Percentiles rank a stretch among this genome's conserved stretches.
These are phyloP conservation scores for Saccharomycopsis oosterbeekiorum DNA, from an alignment of 805 yeast genomes.

Conservation along the genomic window DNA sequence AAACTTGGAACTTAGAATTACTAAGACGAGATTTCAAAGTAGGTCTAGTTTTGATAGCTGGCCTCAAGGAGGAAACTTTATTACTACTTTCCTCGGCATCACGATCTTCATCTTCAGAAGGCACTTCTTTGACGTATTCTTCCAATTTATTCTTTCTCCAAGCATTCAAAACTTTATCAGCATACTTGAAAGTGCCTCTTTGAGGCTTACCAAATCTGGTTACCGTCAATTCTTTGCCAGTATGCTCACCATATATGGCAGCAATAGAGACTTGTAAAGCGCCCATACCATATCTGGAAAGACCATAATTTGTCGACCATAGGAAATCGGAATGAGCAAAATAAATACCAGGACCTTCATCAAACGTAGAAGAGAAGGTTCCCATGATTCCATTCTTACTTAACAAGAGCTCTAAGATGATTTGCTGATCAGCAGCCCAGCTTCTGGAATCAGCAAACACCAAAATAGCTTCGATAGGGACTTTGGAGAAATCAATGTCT, in stretches of 20 bases:
- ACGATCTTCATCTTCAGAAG: slow-evolving; percentile 32
- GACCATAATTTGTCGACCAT: slow-evolving; percentile 82
- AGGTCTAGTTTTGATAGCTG: slow-evolving; percentile 8
- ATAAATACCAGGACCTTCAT: slow-evolving; percentile 73
- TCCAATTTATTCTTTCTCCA: slow-evolving; percentile 78
- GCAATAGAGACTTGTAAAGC: slow-evolving; percentile 84
- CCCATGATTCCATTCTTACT: slow-evolving; percentile 80
- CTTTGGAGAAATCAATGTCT: slow-evolving; percentile 56
- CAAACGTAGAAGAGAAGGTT: slow-evolving; percentile 56
- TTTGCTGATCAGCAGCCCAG: slow-evolving; percentile 91
- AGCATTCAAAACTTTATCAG: slow-evolving; percentile 60
- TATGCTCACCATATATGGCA: slow-evolving; percentile 73
- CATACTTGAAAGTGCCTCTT: slow-evolving; percentile 74
- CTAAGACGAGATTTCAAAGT: slow-evolving; percentile 11
- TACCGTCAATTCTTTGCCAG: slow-evolving; percentile 71
- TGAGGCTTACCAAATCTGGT: slow-evolving; percentile 88
- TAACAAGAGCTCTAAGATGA: slow-evolving; percentile 69
- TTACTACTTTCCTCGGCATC: slow-evolving; percentile 20
- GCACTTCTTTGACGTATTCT: slow-evolving; percentile 51
- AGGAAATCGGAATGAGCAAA: slow-evolving; percentile 90
- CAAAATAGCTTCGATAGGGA: slow-evolving; percentile 66
- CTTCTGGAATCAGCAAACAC: slow-evolving; percentile 89
- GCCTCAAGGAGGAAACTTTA: slow-evolving; percentile 1
- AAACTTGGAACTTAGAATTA: slow-evolving; percentile 18
- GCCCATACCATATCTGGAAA: slow-evolving; percentile 89